Evolutionary conservation across 306 rosid genomes (phyloP), one percentile per base, ranked within the genome.

Genomic region (Dryas octopetala): DNA sequence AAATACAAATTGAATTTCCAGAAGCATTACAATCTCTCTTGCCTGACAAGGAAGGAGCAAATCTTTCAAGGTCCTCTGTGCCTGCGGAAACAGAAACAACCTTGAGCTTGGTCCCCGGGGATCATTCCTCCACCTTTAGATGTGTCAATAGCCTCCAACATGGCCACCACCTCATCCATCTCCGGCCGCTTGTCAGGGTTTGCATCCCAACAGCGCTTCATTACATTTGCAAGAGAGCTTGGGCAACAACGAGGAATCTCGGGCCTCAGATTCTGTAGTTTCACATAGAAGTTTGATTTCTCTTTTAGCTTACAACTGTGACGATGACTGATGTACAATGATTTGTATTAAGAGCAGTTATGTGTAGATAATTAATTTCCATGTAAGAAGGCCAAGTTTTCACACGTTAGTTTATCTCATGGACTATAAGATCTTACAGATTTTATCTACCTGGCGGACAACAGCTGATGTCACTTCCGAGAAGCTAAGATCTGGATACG

Each of bases 171-270:
- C 79, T 95, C 97, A 68, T 92, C 97, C 98, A 95, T 95, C 87
- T 90, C 98, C 0, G 98, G 98, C 71, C 98, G 87, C 87, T 76
- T 95, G 48, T 95, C 97, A 1, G 97, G 97, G 84, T 91, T 95
- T 0, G 97, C 97, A 66, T 95, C 98, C 99, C 99, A 95, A 81
- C 99, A 95, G 79, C 99, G 91, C 86, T 92, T 95, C 99, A 95
- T 95, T 81, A 95, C 99, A 76, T 91, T 95, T 62, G 99, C 92
- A 45, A 95, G 91, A 11, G 97, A 80, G 70, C 98, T 92, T n/a
- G 98, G 97, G 85, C 98, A 95, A 88, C 98, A 95, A 6, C 97
- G 89, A 14, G 98, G 98, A 75, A 95, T 90, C 84, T 95, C 98
- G 0, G 98, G 98, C 90, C 98, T 89, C 78, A 95, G 88, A 81